These are phyloP conservation scores for Retiboletus flavoniger DNA, from an alignment of 1,284 basidiomycete species.

Conservation along the genomic window DNA sequence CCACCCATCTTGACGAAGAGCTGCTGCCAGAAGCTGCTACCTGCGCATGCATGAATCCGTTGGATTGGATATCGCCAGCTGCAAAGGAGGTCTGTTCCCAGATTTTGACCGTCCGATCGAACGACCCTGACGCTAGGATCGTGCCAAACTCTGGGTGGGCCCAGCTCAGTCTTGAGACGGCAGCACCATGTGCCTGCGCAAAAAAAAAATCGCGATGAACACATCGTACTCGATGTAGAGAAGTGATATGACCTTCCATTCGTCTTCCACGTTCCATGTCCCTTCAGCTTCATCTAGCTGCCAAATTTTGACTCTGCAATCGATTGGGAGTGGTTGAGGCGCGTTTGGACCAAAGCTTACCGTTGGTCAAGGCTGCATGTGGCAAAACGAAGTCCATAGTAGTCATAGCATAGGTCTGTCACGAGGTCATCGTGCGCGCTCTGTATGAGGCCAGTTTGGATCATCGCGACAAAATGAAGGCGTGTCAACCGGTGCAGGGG, in stretches of 20 bases:
- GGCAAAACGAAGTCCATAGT: constrained; percentile 80
- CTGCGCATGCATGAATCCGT: constrained; percentile 23
- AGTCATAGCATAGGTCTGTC: constrained; percentile 85
- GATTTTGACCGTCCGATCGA: constrained; percentile 86
- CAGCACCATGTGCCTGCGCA: constrained; percentile 82
- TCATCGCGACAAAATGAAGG: constrained; percentile 42
- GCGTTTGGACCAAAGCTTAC: constrained; percentile 35
- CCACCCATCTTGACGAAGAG: constrained; percentile 63
- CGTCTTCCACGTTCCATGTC: constrained; percentile 73
- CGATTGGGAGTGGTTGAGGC: constrained; percentile 7
- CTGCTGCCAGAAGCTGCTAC: constrained; percentile 26
- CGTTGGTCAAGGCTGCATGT: constrained; percentile 79
- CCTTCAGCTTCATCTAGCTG: constrained; percentile 66
- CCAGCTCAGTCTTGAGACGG: constrained; percentile 81
- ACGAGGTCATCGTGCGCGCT: constrained; percentile 77
- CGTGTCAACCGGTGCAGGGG: background rate
- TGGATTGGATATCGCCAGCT: constrained; percentile 35
- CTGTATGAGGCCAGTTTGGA: constrained; percentile 71
- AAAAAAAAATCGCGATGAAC: background rate
- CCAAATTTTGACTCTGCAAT: constrained; percentile 75
- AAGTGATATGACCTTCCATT: constrained; percentile 73
- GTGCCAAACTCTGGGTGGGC: constrained; percentile 88
- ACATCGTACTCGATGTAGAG: background rate
- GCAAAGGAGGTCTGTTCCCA: constrained; percentile 70
- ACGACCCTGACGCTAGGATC: constrained; percentile 80